phyloP scores from a whole-genome alignment of 2,329 filamentous ascomycete species.

The Laburnicola sp. region DNA sequence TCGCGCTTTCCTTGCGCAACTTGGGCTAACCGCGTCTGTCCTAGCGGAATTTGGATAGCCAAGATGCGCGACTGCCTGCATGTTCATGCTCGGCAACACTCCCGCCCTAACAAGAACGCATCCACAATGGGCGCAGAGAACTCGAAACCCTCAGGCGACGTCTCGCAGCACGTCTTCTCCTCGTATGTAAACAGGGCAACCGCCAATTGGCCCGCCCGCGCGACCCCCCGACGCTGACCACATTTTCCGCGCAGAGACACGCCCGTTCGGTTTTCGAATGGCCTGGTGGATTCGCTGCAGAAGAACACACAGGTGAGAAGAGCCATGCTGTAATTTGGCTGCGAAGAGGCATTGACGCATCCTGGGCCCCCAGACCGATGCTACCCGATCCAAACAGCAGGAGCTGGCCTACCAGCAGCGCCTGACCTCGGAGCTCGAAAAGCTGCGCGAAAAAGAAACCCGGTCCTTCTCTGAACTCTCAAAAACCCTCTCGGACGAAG shows the following conservation, averaged over 20 bases:
- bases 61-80: too few relatives aligned
- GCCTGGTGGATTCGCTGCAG: slow-evolving; percentile 80
- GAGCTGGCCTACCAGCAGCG: slow-evolving; percentile 89
- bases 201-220: slow-evolving; percentile 28
- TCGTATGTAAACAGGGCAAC: slow-evolving; percentile 51
- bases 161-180: slow-evolving; percentile 63
- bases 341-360: slow-evolving; percentile 6
- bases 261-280: slow-evolving; percentile 74
- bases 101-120: slow-evolving; percentile 21
- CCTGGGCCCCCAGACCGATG: slow-evolving; percentile 69
- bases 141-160: slow-evolving; percentile 61
- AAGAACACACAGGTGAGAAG: slow-evolving; percentile 75
- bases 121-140: slow-evolving; percentile 62
- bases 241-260: slow-evolving; percentile 55
- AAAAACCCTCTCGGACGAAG: slow-evolving; percentile 61
- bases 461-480: slow-evolving; percentile 70
- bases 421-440: slow-evolving; percentile 81
- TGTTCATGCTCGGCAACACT: slow-evolving; percentile 24
- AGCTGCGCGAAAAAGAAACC: slow-evolving; percentile 71
- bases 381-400: slow-evolving; percentile 77
- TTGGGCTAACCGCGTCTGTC: slow-evolving; percentile 3
- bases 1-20: slow-evolving; percentile 14
- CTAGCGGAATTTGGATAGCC: slow-evolving; percentile 22
- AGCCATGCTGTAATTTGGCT: neutral
- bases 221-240: slow-evolving; percentile 29